These are phyloP conservation scores for Cinnamomum micranthum DNA, from an alignment of 164 flowering plant genomes.

Conservation along the genomic window DNA sequence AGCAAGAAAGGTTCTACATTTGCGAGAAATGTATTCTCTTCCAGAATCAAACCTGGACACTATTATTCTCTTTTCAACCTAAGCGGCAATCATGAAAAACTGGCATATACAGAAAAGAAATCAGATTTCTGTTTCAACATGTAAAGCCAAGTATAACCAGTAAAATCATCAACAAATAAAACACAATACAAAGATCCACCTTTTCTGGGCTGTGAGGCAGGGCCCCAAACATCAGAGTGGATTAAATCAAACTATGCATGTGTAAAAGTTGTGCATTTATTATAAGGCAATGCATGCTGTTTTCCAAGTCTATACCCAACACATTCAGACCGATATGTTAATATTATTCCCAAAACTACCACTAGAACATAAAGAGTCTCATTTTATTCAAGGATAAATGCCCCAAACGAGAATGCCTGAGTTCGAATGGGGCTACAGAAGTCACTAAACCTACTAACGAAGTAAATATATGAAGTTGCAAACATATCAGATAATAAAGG, in stretches of 20 bases:
- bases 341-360: not conserved
- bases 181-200: not conserved
- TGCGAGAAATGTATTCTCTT: too few species aligned
- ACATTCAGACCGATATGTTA: not conserved
- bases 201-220: not conserved
- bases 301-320: not conserved
- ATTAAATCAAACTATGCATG: not conserved
- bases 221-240: not conserved
- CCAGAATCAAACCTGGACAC: too few species aligned
- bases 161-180: too few species aligned
- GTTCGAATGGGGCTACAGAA: not conserved
- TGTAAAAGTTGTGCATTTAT: not conserved
- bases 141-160: too few species aligned
- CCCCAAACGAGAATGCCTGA: not conserved
- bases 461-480: too few species aligned
- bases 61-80: too few species aligned
- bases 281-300: not conserved
- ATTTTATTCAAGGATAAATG: not conserved
- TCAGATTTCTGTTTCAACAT: too few species aligned
- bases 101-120: too few species aligned
- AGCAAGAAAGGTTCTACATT: too few species aligned
- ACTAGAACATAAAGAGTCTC: not conserved
- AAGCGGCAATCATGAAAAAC: too few species aligned
- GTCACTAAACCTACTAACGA: not conserved
- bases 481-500: too few species aligned